Percentiles rank a stretch among this genome's conserved stretches.
Conservation (phyloP, 1,284 basidiomycete species). For the Kalmanozyma brasiliensis region DNA sequence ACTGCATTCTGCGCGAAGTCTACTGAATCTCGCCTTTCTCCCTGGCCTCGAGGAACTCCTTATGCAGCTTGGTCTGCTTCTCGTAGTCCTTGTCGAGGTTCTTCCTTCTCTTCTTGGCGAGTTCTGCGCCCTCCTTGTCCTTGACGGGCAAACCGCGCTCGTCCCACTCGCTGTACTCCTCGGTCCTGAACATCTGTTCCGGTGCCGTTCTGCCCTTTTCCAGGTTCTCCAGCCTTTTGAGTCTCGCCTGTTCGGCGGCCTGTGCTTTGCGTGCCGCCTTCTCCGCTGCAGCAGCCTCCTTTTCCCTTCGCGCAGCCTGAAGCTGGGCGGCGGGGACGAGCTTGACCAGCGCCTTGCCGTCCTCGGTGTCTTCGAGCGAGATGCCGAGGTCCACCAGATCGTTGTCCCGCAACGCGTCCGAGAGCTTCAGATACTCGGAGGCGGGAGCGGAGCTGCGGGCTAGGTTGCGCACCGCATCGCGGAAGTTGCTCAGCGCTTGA, state of each 20-base stretch:
- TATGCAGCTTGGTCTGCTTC: slow-evolving; percentile 71
- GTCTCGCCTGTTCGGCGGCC: slow-evolving; percentile 77
- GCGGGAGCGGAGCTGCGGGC: slow-evolving; percentile 73
- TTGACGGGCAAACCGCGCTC: slow-evolving; percentile 83
- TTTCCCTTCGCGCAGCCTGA: slow-evolving; percentile 86
- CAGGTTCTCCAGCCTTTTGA: slow-evolving; percentile 79
- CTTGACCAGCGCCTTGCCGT: slow-evolving; percentile 86
- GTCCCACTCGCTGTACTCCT: slow-evolving; percentile 79
- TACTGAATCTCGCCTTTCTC: slow-evolving; percentile 58
- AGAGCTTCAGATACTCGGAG: slow-evolving; percentile 61
- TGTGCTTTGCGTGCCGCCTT: slow-evolving; percentile 86
- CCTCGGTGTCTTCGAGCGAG: slow-evolving; percentile 89
- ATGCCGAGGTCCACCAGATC: slow-evolving; percentile 93
- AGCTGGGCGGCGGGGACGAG: slow-evolving; percentile 85
- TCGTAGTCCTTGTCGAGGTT: slow-evolving; percentile 82
- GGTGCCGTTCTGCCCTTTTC: slow-evolving; percentile 85
- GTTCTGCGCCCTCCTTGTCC: slow-evolving; percentile 83
- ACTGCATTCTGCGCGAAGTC: background rate
- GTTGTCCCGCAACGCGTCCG: slow-evolving; percentile 85
- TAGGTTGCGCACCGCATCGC: slow-evolving; percentile 84
- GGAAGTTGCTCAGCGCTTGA: slow-evolving; percentile 84
- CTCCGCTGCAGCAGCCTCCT: slow-evolving; percentile 79
- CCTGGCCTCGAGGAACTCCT: slow-evolving; percentile 59
- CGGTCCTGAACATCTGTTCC: slow-evolving; percentile 79
- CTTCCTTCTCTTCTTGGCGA: slow-evolving; percentile 85